Evolutionary conservation across 345 rosid genomes (phyloP), one percentile per base, ranked within the genome.

Genomic region (Gossypium herbaceum): DNA sequence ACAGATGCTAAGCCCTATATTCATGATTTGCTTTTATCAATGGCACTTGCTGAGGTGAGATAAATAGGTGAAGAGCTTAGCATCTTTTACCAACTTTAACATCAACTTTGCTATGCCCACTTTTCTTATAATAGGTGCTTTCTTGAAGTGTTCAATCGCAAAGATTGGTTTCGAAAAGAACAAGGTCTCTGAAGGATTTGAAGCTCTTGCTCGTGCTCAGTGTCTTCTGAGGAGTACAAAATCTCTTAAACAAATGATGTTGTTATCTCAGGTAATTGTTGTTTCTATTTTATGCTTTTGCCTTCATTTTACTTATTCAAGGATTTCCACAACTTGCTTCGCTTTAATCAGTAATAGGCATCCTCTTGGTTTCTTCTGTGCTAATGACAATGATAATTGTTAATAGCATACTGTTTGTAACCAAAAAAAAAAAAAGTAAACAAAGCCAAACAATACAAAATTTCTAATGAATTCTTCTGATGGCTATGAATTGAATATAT

Each of bases 31-130:
- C 88, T 86, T 81, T 81, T 93, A 39, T 86, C 97, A 12, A 95
- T 95, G 99, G 97, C 98, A 66, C 84, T 91, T 69, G 88, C 99
- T 62, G 99, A 95, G 96, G 99, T 95, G 86, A 88, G 90, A 79
- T 77, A 75, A 81, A 71, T 83, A 43, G 73, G 71, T 11, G 60
- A 75, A 71, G 75, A 76, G 84, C 73, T 73, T 75, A 74, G 78
- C 74, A 77, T 64, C 77, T 81, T 76, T 56, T 75, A 69, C 62
- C 66, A 78, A 79, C 56, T 84, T 85, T 52, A 69, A 68, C 81
- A 44, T 80, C 78, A 45, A 78, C 81, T 78, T 82, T 88, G 93
- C 84, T 86, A 87, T 85, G 82, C 84, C 62, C 83, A 83, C 82
- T 80, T 83, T 78, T 79, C 92, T 87, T 79, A 91, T 90, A 82